Percentiles rank a stretch among this genome's conserved stretches.
Conservation (phyloP, 345 rosid genomes). For the Hypericum perforatum region DNA sequence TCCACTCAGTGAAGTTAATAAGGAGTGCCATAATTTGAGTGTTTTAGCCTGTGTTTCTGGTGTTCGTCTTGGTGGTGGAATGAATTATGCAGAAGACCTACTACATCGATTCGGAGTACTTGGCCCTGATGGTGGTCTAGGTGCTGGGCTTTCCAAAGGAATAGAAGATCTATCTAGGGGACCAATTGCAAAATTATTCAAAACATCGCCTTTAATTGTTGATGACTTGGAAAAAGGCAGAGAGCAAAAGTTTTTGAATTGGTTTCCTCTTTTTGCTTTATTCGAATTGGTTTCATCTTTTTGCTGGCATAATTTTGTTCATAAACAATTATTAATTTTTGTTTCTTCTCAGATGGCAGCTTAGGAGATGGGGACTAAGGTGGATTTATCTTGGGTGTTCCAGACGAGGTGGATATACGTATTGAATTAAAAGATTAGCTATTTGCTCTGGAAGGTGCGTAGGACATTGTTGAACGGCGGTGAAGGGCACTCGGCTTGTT, state of each 20-base stretch:
- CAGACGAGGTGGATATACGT: slow-evolving; percentile 78
- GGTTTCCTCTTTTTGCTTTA: background rate
- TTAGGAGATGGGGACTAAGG: slow-evolving; percentile 34
- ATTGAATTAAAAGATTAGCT: slow-evolving; percentile 85
- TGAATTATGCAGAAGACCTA: too few relatives aligned
- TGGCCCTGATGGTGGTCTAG: too few relatives aligned
- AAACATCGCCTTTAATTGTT: slow-evolving; percentile 40
- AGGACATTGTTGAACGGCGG: slow-evolving; percentile 57
- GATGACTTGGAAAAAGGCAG: slow-evolving; percentile 41
- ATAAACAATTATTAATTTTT: slow-evolving; percentile 15
- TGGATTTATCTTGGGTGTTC: slow-evolving; percentile 48
- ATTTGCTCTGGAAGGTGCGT: slow-evolving; percentile 87
- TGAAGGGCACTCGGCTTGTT: too few relatives aligned
- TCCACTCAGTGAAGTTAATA: slow-evolving; percentile 74
- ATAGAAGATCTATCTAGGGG: slow-evolving; percentile 67
- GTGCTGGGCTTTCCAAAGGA: slow-evolving; percentile 74
- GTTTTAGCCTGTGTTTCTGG: too few relatives aligned
- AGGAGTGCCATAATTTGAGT: too few relatives aligned
- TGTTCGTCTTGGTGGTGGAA: too few relatives aligned
- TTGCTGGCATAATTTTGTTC: slow-evolving; percentile 9
- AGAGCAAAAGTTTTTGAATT: slow-evolving; percentile 2
- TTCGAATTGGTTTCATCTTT: too few relatives aligned
- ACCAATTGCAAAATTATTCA: slow-evolving; percentile 77
- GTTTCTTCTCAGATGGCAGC: too few relatives aligned
- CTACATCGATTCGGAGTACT: too few relatives aligned